A percentile compares a stretch with the other conserved stretches of the same genome.
phyloP scores from a whole-genome alignment of 2,329 filamentous ascomycete genomes.

The Colletotrichum costaricense region DNA sequence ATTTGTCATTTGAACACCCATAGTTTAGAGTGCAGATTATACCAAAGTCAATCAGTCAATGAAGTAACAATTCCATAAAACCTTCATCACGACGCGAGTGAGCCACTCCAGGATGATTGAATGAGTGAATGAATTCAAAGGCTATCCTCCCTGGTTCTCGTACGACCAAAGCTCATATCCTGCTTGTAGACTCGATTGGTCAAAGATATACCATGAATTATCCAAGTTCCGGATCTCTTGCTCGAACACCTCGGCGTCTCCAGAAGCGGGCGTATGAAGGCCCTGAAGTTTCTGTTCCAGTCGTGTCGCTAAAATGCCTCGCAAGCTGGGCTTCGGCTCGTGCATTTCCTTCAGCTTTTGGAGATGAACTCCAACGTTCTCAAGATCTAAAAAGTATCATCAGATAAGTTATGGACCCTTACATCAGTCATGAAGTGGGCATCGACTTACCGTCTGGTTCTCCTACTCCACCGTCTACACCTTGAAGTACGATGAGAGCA shows the following conservation, averaged over 20 bases:
- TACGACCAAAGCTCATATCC: constrained; percentile 38
- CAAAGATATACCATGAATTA: constrained; percentile 42
- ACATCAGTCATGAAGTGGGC: neutral
- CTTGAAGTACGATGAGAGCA: constrained; percentile 55
- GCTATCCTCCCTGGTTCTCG: constrained; percentile 18
- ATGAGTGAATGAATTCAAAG: neutral
- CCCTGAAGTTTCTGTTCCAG: constrained; percentile 43
- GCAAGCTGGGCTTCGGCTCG: constrained; percentile 41
- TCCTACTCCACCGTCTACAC: constrained; percentile 51
- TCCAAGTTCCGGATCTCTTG: constrained; percentile 36
- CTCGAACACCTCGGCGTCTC: constrained; percentile 21
- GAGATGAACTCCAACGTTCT: constrained; percentile 44
- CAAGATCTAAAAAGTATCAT: constrained; percentile 38
- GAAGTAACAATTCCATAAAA: no score
- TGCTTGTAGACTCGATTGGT: constrained; percentile 40
- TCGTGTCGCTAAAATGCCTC: constrained; percentile 39
- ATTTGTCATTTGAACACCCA: neutral
- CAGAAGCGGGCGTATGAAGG: constrained; percentile 39
- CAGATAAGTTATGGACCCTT: neutral
- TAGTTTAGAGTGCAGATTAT: neutral
- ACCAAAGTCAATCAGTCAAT: neutral
- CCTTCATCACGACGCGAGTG: neutral
- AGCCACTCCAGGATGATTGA: no score
- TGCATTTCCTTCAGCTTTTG: constrained; percentile 43
- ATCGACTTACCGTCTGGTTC: constrained; percentile 47